A percentile compares a stretch with the other conserved stretches of the same genome.
Conservation (phyloP, 352 stramenopile genomes). For the Phytophthora fragariae region DNA sequence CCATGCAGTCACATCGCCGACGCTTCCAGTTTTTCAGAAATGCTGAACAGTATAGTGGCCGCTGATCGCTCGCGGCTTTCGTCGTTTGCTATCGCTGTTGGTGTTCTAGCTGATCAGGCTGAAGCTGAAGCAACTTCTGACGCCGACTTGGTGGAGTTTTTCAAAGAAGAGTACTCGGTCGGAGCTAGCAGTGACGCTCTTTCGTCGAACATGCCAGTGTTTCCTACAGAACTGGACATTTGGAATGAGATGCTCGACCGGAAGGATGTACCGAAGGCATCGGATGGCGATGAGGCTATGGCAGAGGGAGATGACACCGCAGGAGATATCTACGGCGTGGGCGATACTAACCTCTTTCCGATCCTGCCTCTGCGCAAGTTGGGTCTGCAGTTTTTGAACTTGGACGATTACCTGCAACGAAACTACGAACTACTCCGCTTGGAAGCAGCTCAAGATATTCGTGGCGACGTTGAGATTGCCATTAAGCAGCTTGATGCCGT, state of each 20-base stretch:
- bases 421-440: constrained; percentile 93
- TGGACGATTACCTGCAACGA: constrained; percentile 94
- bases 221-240: constrained; percentile 91
- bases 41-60: constrained; percentile 45
- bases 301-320: not conserved
- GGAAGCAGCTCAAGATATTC: constrained; percentile 90
- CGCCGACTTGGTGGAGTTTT: constrained; percentile 57
- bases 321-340: constrained; percentile 48
- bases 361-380: constrained; percentile 94
- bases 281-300: constrained; percentile 20
- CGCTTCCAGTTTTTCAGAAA: constrained; percentile 48
- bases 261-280: constrained; percentile 11
- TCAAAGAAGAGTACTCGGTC: constrained; percentile 68
- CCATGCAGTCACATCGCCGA: constrained; percentile 60
- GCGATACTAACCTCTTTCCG: constrained; percentile 48
- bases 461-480: constrained; percentile 85
- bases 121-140: constrained; percentile 44
- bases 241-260: constrained; percentile 73
- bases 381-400: constrained; percentile 95
- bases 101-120: constrained; percentile 50
- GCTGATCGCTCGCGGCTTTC: constrained; percentile 44
- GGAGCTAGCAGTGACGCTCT: constrained; percentile 11
- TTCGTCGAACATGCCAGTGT: constrained; percentile 47
- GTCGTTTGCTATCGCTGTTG: constrained; percentile 51
- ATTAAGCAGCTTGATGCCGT: constrained; percentile 79